Conservation (phyloP, 495 filamentous ascomycete species). For the Bombardia bombarda region DNA sequence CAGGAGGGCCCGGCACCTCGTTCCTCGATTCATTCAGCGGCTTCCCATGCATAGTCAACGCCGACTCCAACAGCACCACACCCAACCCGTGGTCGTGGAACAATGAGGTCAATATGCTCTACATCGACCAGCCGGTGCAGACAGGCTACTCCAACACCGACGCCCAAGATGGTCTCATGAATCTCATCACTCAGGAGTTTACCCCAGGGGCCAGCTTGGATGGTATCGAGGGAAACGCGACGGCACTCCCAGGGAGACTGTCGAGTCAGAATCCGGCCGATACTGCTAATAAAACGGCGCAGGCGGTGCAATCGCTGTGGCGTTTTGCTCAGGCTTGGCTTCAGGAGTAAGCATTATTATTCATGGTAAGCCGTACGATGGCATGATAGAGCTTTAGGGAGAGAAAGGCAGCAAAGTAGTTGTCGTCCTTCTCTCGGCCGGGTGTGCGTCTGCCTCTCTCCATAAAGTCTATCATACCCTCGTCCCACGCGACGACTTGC, state of each 20-base stretch:
- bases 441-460: neutral
- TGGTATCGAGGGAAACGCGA: constrained; percentile 19
- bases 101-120: constrained; percentile 62
- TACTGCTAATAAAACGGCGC: constrained; percentile 54
- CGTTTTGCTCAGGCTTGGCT: constrained; percentile 61
- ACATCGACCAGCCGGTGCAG: constrained; percentile 55
- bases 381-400: constrained; percentile 10
- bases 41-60: constrained; percentile 34
- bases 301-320: constrained; percentile 54
- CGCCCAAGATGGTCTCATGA: constrained; percentile 31
- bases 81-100: constrained; percentile 52
- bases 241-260: constrained; percentile 52
- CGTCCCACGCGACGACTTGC: neutral
- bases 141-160: constrained; percentile 45
- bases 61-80: constrained; percentile 33
- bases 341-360: no score
- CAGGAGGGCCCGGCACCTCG: constrained; percentile 51
- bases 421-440: neutral
- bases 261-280: constrained; percentile 34
- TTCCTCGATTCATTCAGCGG: constrained; percentile 54
- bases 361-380: neutral
- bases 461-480: neutral
- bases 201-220: constrained; percentile 13
- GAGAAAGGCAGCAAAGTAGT: neutral
- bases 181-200: constrained; percentile 11